Evolutionary conservation across 768 basidiomycete genomes (phyloP), one percentile per base, ranked within the genome.

Genomic region (Xerocomus spinulosus): DNA sequence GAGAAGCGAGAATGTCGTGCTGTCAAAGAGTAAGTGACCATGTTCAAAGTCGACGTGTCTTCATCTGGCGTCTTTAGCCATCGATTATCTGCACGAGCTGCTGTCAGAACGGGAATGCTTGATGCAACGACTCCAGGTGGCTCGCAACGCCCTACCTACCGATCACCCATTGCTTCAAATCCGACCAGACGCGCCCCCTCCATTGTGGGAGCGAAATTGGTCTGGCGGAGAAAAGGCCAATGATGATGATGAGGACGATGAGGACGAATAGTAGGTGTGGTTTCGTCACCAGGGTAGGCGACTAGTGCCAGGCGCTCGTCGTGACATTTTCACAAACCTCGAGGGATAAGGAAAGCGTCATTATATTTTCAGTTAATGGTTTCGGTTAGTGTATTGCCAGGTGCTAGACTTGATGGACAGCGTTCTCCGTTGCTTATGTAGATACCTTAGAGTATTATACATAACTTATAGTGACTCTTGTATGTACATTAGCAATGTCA

Each of bases 1-100:
- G 7, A 75, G 87, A 58, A 94, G 92, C 63, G 92, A 95, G 70
- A 90, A 91, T 49, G 80, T 94, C 37, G 92, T 95, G 4, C 67
- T 95, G 32, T 79, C 80, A 32, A 92, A 94, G 68, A 91, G 92
- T 94, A 60, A 58, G 89, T 51, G 1, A 15, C 18, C 3, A 30
- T 37, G 5, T 13, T 18, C 39, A 35, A 23, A 29, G 24, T 46
- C 28, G 42, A 13, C 26, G 41, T 47, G 35, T 32, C 15, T 41
- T 52, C 23, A 54, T 48, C 10, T 17, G 6, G 15, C n/a, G 3
- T 36, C 30, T 42, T 3, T 54, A 95, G 92, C 92, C 15, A 92
- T 95, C 64, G 92, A 95, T 49, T 82, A 93, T 57, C 74, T 95
- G 52, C 79, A 80, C 26, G 75, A 74, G 0, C 74, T 94, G 23